Evolutionary conservation across 148 eudicot species (phyloP).

Genomic region (Arbutus unedo): DNA sequence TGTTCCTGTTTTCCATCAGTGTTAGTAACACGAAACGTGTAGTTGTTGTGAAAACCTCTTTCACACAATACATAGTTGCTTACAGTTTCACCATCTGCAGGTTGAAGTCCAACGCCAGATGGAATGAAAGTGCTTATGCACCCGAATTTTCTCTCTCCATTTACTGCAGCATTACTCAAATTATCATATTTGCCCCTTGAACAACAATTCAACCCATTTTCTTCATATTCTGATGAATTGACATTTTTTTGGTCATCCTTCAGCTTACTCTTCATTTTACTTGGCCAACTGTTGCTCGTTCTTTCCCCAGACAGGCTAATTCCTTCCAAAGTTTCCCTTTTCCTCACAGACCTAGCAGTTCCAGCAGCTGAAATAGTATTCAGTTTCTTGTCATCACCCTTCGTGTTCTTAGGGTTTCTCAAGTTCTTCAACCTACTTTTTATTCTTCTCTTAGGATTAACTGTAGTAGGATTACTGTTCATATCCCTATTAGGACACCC

Average conservation of each 20-base stretch:
- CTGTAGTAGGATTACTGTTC: too few species aligned
- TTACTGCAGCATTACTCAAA: not conserved
- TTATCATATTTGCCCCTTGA: not conserved
- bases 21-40: not conserved
- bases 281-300: not conserved
- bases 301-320: not conserved
- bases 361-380: too few species aligned
- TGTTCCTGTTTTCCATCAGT: not conserved
- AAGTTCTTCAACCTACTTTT: too few species aligned
- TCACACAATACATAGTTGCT: not conserved
- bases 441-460: too few species aligned
- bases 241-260: not conserved
- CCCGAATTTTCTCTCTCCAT: not conserved
- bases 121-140: not conserved
- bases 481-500: too few species aligned
- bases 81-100: not conserved
- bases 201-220: not conserved
- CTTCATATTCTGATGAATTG: not conserved
- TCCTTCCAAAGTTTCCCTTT: not conserved
- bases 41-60: not conserved
- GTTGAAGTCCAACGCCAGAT: not conserved
- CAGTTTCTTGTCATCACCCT: too few species aligned
- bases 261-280: not conserved
- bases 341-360: too few species aligned
- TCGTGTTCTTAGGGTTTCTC: too few species aligned